A percentile compares a stretch with the other conserved stretches of the same genome.
Conservation (phyloP, 441 rosid genomes). For the Iberis amara region DNA sequence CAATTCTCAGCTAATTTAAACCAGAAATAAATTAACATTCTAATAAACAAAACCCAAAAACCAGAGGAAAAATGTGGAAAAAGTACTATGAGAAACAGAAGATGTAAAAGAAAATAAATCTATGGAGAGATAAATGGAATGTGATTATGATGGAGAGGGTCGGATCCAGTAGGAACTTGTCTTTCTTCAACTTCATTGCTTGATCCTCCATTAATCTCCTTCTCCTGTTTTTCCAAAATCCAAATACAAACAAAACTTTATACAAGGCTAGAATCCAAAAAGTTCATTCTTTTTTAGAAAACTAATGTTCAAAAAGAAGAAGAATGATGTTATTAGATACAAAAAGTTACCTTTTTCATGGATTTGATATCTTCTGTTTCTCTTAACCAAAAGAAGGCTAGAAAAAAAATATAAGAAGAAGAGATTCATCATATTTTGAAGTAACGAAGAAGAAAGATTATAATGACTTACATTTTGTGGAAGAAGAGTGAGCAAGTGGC, state of each 20-base stretch:
- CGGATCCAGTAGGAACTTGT: constrained; percentile 67
- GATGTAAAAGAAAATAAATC: constrained; percentile 14
- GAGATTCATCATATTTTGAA: constrained; percentile 5
- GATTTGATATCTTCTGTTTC: constrained; percentile 21
- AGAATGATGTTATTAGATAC: neutral
- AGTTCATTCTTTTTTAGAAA: neutral
- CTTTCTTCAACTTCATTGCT: constrained; percentile 36
- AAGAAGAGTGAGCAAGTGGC: constrained; percentile 22
- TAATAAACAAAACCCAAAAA: no score
- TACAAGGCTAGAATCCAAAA: neutral
- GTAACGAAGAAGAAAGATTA: neutral
- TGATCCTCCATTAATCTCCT: constrained; percentile 25
- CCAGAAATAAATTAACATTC: no score
- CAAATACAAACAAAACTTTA: neutral
- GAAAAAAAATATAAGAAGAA: neutral
- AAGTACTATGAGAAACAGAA: constrained; percentile 1
- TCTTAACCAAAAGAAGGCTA: constrained; percentile 23
- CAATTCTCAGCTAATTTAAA: no score
- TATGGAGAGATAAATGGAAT: constrained; percentile 33
- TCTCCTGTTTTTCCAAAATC: constrained; percentile 17
- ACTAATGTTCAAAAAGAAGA: neutral
- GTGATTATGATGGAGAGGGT: constrained; percentile 67
- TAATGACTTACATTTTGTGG: constrained; percentile 24
- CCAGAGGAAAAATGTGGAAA: no score
- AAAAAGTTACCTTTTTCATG: neutral